Base-by-base conservation (phyloP, 2,329 filamentous ascomycete genomes). In the Paracorniculantispora psalliotae region DNA sequence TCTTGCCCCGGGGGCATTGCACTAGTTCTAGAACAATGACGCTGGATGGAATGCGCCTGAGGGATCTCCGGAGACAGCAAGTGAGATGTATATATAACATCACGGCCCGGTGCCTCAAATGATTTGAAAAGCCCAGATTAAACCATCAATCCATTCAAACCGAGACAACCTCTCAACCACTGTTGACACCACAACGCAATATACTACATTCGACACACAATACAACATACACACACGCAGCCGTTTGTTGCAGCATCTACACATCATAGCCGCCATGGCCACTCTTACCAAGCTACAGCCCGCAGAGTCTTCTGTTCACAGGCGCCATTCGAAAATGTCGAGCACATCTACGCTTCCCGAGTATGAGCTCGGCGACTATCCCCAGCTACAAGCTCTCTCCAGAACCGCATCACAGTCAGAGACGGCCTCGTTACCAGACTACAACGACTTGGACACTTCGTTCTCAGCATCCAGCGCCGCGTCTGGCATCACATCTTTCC, bases 401-500 rank as follows among this genome's bases (percentile, higher is more conserved):
- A 50, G 57, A 55, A 62, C 60, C 15, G 48, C 67, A 33, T 69
- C 68, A 2, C 67, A 63, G 7, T 70, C 70, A 2, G 63, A 62
- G 15, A 26, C 43, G 23, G 39, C 53, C 43, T 69, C 68, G 0
- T 70, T 71, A 2, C 57, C 57, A 23, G 57, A 30, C 35, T 63
- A 62, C 61, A 52, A 56, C 49, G 41, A 61, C 17, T 15, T 30
- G 0, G 25, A 33, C 5, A n/a, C 60, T 12, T 56, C 61, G 8
- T 52, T 26, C 37, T 59, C 50, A 1, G 44, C 43, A 26, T 23
- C 39, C 28, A 48, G 41, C 26, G 17, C 28, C 41, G 48, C 49
- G 15, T 52, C 54, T 21, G 44, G 30, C 23, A 49, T 59, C 21
- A 44, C 64, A 19, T 26, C 65, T 51, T 82, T 83, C 68, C 61